A percentile compares a stretch with the other conserved stretches of the same genome.
phyloP scores from a whole-genome alignment of 2,329 filamentous ascomycete genomes.

The Epichloe elymi region DNA sequence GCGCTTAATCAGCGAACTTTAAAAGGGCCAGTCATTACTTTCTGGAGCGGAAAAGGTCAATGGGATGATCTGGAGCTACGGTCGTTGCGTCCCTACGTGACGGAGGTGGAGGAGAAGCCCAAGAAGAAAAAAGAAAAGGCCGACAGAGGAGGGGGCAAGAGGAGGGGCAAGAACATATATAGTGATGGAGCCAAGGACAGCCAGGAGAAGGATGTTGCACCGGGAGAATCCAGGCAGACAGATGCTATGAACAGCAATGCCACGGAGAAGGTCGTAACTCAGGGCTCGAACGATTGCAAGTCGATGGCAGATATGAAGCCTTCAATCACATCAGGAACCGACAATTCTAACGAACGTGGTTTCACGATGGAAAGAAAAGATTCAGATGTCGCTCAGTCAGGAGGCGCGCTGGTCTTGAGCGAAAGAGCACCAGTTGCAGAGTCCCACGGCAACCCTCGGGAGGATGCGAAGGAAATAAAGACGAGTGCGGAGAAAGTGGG shows the following conservation, averaged over 20 bases:
- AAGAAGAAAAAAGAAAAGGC: slow-evolving; percentile 42
- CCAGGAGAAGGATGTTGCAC: background rate
- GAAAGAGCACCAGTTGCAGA: background rate
- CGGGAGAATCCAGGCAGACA: slow-evolving; percentile 1
- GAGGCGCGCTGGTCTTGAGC: background rate
- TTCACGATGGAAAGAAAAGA: slow-evolving; percentile 1
- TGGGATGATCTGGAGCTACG: slow-evolving; percentile 66
- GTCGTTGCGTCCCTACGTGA: slow-evolving; percentile 52
- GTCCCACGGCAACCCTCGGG: too few relatives aligned
- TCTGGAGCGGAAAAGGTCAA: slow-evolving; percentile 83
- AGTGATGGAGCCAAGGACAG: slow-evolving; percentile 8
- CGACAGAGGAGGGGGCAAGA: slow-evolving; percentile 18
- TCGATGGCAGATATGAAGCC: too few relatives aligned
- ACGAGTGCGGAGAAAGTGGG: background rate
- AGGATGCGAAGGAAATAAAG: background rate
- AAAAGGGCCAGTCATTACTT: slow-evolving; percentile 78
- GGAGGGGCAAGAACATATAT: slow-evolving; percentile 17
- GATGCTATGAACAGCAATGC: slow-evolving; percentile 8
- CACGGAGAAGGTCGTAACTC: background rate
- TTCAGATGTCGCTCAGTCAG: too few relatives aligned
- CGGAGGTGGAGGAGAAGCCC: slow-evolving; percentile 48
- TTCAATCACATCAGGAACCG: background rate
- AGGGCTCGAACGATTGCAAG: background rate
- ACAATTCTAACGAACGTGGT: background rate
- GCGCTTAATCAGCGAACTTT: slow-evolving; percentile 78